Conservation (phyloP, 2,329 filamentous ascomycete genomes). For the Pochonia chlamydosporia region DNA sequence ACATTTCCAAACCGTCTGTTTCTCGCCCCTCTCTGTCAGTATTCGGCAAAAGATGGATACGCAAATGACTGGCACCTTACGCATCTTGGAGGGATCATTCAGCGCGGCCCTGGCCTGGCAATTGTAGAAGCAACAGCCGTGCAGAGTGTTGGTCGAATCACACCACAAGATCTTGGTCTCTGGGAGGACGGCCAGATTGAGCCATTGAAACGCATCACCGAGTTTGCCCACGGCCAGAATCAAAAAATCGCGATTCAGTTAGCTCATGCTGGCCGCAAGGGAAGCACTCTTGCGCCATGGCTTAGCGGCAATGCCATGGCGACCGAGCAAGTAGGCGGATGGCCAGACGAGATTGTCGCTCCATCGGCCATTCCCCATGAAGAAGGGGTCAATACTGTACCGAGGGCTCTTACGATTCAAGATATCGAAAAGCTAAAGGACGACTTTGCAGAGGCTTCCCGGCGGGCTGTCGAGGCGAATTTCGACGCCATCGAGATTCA, state of each 20-base stretch:
- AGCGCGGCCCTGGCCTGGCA: slow-evolving; percentile 65
- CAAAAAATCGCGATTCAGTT: slow-evolving; percentile 76
- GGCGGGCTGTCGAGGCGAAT: slow-evolving; percentile 54
- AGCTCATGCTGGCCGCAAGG: slow-evolving; percentile 72
- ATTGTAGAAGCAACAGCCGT: slow-evolving; percentile 78
- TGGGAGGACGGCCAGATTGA: slow-evolving; percentile 82
- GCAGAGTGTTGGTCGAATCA: slow-evolving; percentile 71
- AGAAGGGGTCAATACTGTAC: slow-evolving; percentile 47
- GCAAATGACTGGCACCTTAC: too few species aligned
- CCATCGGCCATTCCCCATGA: slow-evolving; percentile 53
- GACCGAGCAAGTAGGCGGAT: slow-evolving; percentile 44
- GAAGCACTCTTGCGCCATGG: slow-evolving; percentile 58
- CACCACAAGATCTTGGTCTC: slow-evolving; percentile 70
- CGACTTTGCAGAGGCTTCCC: slow-evolving; percentile 47
- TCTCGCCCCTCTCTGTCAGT: too few species aligned
- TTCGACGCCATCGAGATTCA: slow-evolving; percentile 33
- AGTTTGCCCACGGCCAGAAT: slow-evolving; percentile 74
- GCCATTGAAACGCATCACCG: slow-evolving; percentile 62
- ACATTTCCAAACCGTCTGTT: too few species aligned
- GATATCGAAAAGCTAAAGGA: slow-evolving; percentile 59
- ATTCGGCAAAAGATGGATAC: too few species aligned
- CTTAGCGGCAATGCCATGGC: slow-evolving; percentile 48
- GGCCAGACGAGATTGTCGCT: slow-evolving; percentile 49
- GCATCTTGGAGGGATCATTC: slow-evolving; percentile 65
- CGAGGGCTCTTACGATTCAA: slow-evolving; percentile 54